phyloP scores from a whole-genome alignment of 495 filamentous ascomycete species.

The Patellaria atrata region DNA sequence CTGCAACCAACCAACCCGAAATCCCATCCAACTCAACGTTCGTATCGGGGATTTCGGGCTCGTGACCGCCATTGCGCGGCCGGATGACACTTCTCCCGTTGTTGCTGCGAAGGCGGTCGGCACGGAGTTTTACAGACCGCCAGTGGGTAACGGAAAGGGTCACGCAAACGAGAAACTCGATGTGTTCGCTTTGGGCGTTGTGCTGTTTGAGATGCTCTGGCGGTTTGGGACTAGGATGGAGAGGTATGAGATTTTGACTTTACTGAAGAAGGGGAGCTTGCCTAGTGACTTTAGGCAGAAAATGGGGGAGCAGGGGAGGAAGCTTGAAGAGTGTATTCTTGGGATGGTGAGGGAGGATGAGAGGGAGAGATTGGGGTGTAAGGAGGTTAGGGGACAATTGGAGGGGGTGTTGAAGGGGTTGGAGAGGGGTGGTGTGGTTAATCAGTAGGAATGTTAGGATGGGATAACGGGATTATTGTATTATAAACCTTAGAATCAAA shows the following conservation, averaged over 20 bases:
- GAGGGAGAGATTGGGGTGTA: slow-evolving; percentile 7
- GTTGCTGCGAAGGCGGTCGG: slow-evolving; percentile 20
- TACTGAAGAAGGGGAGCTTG: slow-evolving; percentile 5
- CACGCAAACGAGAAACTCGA: slow-evolving; percentile 24
- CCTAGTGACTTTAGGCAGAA: slow-evolving; percentile 7
- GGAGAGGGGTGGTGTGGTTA: too few species aligned
- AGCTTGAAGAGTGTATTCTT: slow-evolving; percentile 4
- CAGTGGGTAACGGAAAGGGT: background rate
- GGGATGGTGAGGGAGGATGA: slow-evolving; percentile 11
- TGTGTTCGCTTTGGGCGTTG: slow-evolving; percentile 29
- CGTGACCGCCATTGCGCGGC: slow-evolving; percentile 20
- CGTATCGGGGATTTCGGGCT: slow-evolving; percentile 29
- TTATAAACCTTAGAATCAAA: too few species aligned
- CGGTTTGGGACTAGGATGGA: slow-evolving; percentile 24
- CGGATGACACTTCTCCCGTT: background rate
- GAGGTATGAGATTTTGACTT: slow-evolving; percentile 6
- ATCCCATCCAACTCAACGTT: slow-evolving; percentile 16
- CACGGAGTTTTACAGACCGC: slow-evolving; percentile 28
- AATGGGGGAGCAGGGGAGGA: slow-evolving; percentile 1
- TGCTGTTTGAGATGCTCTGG: slow-evolving; percentile 27
- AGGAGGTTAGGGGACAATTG: slow-evolving; percentile 7
- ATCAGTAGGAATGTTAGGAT: too few species aligned
- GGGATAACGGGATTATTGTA: too few species aligned
- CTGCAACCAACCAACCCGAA: slow-evolving; percentile 13
- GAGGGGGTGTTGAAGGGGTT: too few species aligned